Base-by-base conservation (phyloP, 768 basidiomycete genomes). In the Inosperma sp. region DNA sequence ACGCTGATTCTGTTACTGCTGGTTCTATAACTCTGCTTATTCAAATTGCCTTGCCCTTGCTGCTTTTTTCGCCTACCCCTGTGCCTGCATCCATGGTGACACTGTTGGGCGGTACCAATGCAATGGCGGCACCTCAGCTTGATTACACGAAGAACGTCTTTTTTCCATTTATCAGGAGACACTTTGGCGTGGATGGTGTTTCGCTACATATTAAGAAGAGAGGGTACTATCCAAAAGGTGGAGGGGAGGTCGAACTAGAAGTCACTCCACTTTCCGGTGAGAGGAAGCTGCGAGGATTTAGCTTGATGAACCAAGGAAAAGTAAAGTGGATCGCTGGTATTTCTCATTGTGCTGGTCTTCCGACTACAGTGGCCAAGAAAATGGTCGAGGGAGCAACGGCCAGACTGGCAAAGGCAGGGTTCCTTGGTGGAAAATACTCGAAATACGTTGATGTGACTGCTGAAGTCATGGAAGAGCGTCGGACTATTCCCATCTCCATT, bases 171-270 rank as follows among this genome's bases (percentile, higher is more conserved):
- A 64, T 88, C 25, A 68, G 66, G 19, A 69, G 65, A 9, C 82
- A 84, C 62, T 82, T 88, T 61, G 74, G 74, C 1, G 57, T 74
- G 14, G 61, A 64, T 7, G 59, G 74, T 34, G 65, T 76, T 2
- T 64, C 66, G 4, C 62, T 89, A 21, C 63, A 75, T 21, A 66
- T 88, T 42, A 58, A 66, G 35, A 76, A 70, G 51, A 74, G 87
- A 7, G 88, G 88, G 0, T 89, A 88, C 66, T 86, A 70, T 55
- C 88, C 88, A 0, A 81, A 75, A 57, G 88, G 88, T 17, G 86
- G 87, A 3, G 88, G 88, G 0, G 72, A 79, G 42, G 73, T 90
- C 5, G 51, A 60, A 1, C 69, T 82, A 46, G 66, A 62, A 1
- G 62, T 79, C 2, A 44, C 53, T 0, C 78, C 84, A 0, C 66